phyloP scores from a whole-genome alignment of 2,329 filamentous ascomycete species.

The Botryotinia calthae region DNA sequence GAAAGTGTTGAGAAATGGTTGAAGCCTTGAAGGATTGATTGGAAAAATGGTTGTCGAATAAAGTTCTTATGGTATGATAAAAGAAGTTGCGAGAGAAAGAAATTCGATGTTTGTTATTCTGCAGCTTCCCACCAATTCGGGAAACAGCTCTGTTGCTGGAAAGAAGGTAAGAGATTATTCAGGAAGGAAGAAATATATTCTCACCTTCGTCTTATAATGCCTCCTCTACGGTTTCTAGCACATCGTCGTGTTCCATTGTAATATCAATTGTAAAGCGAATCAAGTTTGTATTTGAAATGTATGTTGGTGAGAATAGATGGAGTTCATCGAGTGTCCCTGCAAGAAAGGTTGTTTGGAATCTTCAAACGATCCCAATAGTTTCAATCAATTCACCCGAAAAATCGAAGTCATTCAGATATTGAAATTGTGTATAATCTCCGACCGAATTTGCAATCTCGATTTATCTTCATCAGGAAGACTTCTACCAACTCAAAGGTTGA shows the following conservation, averaged over 20 bases:
- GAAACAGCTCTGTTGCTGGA: not conserved
- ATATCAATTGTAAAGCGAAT: not conserved
- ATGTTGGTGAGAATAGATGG: not conserved
- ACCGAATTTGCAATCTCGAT: not conserved
- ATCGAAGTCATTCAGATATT: not conserved
- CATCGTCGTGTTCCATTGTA: not conserved
- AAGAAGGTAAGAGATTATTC: not conserved
- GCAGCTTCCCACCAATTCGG: not conserved
- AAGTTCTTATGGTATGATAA: not conserved
- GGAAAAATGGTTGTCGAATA: not conserved
- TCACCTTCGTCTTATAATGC: not conserved
- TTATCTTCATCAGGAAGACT: not conserved
- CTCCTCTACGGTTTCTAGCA: rapidly evolving
- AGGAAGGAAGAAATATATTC: not conserved
- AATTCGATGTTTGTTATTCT: not conserved
- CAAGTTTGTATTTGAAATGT: not conserved
- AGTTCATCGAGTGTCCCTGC: not conserved
- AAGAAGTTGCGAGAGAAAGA: not conserved
- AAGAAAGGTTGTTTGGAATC: not conserved
- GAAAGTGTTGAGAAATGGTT: not conserved
- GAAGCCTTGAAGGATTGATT: too few species aligned
- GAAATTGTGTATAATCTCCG: not conserved
- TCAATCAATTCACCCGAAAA: not conserved
- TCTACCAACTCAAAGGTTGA: not conserved
- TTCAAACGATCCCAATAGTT: not conserved